These are phyloP conservation scores for Termitomyces sp. DNA, from an alignment of 768 basidiomycete genomes.

Conservation along the genomic window DNA sequence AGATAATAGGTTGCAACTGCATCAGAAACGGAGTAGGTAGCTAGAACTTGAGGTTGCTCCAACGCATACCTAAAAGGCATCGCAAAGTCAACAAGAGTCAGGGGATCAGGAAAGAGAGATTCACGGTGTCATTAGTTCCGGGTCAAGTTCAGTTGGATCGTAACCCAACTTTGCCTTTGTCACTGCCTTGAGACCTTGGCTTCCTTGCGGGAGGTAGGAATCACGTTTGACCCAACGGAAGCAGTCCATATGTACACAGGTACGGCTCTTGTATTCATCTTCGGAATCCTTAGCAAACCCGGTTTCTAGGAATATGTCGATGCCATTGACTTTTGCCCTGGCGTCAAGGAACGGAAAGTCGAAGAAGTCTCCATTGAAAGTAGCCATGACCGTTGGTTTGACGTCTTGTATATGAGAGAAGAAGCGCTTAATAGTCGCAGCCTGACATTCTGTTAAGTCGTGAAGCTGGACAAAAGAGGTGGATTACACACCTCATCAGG, in stretches of 20 bases:
- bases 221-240: constrained; percentile 99
- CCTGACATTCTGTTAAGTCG: constrained; percentile 33
- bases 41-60: constrained; percentile 91
- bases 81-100: background rate
- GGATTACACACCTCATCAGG: constrained; percentile 68
- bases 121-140: constrained; percentile 98
- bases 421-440: constrained; percentile 77
- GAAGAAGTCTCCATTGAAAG: constrained; percentile 99
- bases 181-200: constrained; percentile 97
- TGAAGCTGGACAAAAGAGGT: background rate
- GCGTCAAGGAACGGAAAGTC: constrained; percentile 97
- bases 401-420: constrained; percentile 92
- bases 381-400: constrained; percentile 95
- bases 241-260: constrained; percentile 97
- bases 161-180: constrained; percentile 96
- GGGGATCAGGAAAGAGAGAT: constrained; percentile 22
- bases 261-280: constrained; percentile 90
- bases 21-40: constrained; percentile 98
- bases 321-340: constrained; percentile 78
- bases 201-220: constrained; percentile 96
- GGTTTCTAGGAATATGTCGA: constrained; percentile 94
- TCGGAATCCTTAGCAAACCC: constrained; percentile 90
- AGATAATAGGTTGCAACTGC: constrained; percentile 99
- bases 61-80: constrained; percentile 73
- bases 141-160: constrained; percentile 94